A percentile compares a stretch with the other conserved stretches of the same genome.
phyloP scores from a whole-genome alignment of 1,284 basidiomycete species.

The Leccinum solheimii region DNA sequence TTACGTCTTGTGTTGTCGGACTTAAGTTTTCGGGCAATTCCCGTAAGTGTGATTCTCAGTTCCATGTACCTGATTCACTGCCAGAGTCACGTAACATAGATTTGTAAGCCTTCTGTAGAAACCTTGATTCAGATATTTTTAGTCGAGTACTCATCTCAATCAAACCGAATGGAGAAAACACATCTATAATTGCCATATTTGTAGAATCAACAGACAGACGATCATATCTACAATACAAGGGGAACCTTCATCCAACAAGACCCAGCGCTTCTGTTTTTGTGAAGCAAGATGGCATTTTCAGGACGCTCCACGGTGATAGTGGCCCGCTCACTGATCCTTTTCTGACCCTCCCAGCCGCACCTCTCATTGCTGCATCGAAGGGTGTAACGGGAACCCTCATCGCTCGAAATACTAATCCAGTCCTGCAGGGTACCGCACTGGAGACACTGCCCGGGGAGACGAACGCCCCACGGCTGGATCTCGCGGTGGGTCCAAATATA shows the following conservation, averaged over 20 bases:
- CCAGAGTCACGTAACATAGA: neutral
- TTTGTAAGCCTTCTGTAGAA: neutral
- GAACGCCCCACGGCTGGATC: neutral
- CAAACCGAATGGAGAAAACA: neutral
- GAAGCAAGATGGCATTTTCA: neutral
- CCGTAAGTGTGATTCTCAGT: neutral
- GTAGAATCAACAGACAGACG: neutral
- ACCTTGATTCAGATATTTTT: neutral
- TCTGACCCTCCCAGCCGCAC: neutral
- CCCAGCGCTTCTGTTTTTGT: neutral
- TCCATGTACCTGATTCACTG: neutral
- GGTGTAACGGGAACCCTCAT: neutral
- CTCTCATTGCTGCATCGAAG: neutral
- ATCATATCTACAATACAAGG: neutral
- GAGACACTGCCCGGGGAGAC: neutral
- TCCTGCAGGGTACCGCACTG: neutral
- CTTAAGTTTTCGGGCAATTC: neutral
- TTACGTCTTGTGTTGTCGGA: neutral
- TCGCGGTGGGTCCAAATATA: neutral
- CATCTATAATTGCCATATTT: too few relatives aligned
- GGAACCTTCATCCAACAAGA: neutral
- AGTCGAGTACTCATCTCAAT: neutral
- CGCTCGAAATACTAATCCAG: neutral
- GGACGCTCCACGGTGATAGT: neutral
- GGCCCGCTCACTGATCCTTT: neutral